Percentiles rank a stretch among this genome's conserved stretches.
Conservation (phyloP, 768 basidiomycete species). For the Hydnum rufescens region DNA sequence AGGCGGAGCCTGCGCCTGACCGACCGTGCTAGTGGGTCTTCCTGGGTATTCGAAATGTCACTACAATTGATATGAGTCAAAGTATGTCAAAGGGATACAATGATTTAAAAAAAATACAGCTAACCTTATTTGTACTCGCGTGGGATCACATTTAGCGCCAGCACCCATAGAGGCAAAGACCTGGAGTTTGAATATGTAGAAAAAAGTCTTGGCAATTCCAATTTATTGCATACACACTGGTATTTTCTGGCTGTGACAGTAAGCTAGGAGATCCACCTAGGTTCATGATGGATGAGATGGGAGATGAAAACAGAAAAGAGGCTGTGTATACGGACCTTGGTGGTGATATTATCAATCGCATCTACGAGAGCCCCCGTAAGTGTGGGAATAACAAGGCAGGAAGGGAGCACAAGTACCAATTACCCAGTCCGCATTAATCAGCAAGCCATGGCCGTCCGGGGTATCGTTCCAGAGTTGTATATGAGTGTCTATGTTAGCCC, state of each 20-base stretch:
- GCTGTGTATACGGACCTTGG: slow-evolving; percentile 29
- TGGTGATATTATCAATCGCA: slow-evolving; percentile 93
- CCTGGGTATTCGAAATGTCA: slow-evolving; percentile 80
- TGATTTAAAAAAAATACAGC: not conserved
- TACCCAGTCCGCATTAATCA: slow-evolving; percentile 83
- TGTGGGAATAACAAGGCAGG: not conserved
- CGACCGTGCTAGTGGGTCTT: slow-evolving; percentile 85
- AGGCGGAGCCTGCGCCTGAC: slow-evolving; percentile 44
- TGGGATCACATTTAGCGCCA: slow-evolving; percentile 85
- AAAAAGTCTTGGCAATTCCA: too few relatives aligned
- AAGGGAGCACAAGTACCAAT: slow-evolving; percentile 30
- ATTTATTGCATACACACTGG: too few relatives aligned
- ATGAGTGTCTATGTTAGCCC: slow-evolving; percentile 68
- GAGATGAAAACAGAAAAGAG: not conserved
- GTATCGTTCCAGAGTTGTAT: slow-evolving; percentile 69
- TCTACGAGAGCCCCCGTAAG: slow-evolving; percentile 36
- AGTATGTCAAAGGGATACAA: not conserved
- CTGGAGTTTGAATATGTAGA: slow-evolving; percentile 19
- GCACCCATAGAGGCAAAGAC: slow-evolving; percentile 97
- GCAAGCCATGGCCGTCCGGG: slow-evolving; percentile 42
- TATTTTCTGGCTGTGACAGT: slow-evolving; percentile 62
- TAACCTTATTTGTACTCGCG: slow-evolving; percentile 65
- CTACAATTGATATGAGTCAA: slow-evolving; percentile 18
- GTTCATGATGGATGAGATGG: not conserved
- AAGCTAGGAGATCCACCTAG: slow-evolving; percentile 66